Evolutionary conservation across 2,329 filamentous ascomycete species (phyloP).

Genomic region (Escovopsis weberi): DNA sequence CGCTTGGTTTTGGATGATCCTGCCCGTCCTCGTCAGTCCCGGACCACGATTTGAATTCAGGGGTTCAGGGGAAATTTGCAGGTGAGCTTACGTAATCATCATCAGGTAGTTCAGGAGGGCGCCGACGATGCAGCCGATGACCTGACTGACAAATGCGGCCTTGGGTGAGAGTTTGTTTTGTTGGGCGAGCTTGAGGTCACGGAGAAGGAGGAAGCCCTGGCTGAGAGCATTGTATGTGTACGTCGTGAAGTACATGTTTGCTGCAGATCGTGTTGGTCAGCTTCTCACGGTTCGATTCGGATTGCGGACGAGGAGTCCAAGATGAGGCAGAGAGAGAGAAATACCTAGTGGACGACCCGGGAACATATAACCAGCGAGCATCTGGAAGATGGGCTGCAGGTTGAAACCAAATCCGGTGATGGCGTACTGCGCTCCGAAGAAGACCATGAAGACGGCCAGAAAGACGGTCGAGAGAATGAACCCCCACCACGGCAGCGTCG

Average conservation of each 20-base stretch:
- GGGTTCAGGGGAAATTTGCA: no score
- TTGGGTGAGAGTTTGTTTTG: constrained; percentile 14
- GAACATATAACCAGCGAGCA: constrained; percentile 33
- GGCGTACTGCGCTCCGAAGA: constrained; percentile 24
- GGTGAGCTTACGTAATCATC: constrained; percentile 16
- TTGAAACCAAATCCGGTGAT: constrained; percentile 19
- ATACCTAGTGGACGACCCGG: constrained; percentile 24
- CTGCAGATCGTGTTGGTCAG: neutral
- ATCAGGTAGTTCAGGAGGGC: constrained; percentile 31
- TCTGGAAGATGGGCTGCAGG: constrained; percentile 26
- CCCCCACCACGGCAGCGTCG: constrained; percentile 21
- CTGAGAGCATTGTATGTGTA: constrained; percentile 19
- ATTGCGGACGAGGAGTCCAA: neutral
- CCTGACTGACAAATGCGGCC: constrained; percentile 17
- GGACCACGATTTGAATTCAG: no score
- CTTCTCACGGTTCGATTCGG: neutral
- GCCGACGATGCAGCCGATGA: constrained; percentile 26
- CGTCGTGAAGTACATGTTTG: constrained; percentile 27
- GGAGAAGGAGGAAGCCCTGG: constrained; percentile 18
- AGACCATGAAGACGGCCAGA: constrained; percentile 20
- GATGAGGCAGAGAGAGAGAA: neutral
- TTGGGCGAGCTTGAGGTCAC: constrained; percentile 16
- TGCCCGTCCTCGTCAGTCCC: constrained; percentile 3
- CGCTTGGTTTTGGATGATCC: constrained; percentile 27
- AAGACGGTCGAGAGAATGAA: constrained; percentile 25